Conservation (phyloP, 148 eudicot species). For the Rhododendron griersonianum region DNA sequence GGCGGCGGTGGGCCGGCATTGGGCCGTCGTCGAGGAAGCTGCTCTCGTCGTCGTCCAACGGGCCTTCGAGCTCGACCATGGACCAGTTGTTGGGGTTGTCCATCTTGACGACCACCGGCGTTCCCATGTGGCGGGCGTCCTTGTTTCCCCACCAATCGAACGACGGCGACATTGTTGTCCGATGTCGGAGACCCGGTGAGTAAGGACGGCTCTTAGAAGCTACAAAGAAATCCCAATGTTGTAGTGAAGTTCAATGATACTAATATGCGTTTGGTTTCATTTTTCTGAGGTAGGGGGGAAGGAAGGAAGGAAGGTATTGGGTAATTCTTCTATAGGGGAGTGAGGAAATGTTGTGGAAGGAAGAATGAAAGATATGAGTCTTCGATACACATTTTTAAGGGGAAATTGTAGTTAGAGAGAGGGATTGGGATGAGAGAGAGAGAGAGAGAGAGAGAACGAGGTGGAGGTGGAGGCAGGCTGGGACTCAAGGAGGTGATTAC, state of each 20-base stretch:
- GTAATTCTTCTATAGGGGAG: too few species aligned
- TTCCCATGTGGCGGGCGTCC: slow-evolving; percentile 48
- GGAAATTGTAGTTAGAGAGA: not conserved
- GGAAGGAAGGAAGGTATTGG: not conserved
- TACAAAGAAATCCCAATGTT: not conserved
- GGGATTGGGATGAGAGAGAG: not conserved
- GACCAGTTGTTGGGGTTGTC: slow-evolving; percentile 92
- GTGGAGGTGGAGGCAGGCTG: not conserved
- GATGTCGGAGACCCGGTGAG: not conserved
- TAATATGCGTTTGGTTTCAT: slow-evolving; percentile 11
- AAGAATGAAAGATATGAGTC: not conserved
- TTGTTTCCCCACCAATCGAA: slow-evolving; percentile 59
- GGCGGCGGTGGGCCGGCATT: slow-evolving; percentile 3
- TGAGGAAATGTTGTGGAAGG: not conserved
- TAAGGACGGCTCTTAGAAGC: not conserved
- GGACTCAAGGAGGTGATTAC: slow-evolving; percentile 19
- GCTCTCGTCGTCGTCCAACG: slow-evolving; percentile 20
- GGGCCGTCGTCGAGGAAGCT: slow-evolving; percentile 19
- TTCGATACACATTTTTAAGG: not conserved
- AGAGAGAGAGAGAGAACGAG: not conserved
- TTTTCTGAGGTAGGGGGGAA: not conserved
- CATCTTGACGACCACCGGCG: slow-evolving; percentile 92
- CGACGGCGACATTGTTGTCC: slow-evolving; percentile 50
- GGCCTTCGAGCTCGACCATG: slow-evolving; percentile 64
- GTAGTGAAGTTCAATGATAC: not conserved